Conservation (phyloP, 441 rosid genomes). For the Rhodomyrtus psidioides region DNA sequence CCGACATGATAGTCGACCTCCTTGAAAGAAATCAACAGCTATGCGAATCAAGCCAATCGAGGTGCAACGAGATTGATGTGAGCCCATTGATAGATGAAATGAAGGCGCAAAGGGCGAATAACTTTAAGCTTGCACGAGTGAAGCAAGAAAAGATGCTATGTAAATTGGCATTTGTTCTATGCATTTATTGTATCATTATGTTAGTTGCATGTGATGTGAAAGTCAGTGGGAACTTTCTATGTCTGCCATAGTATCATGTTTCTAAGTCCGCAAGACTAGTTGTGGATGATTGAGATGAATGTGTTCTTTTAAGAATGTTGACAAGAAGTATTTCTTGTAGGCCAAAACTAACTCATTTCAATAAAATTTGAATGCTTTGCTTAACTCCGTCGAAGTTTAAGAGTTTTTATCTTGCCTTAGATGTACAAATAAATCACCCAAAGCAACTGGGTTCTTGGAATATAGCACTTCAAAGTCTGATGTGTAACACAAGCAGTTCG, state of each 20-base stretch:
- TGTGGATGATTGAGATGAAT: not conserved
- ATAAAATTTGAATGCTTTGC: too few species aligned
- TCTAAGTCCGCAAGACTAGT: not conserved
- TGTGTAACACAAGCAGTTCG: too few species aligned
- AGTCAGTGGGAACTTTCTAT: not conserved
- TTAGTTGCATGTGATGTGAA: not conserved
- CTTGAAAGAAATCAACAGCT: not conserved
- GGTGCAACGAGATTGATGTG: not conserved
- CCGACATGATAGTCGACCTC: not conserved
- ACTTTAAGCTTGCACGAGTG: not conserved
- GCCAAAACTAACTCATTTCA: too few species aligned
- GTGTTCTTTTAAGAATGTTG: too few species aligned
- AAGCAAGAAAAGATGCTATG: not conserved
- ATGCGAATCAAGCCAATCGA: not conserved
- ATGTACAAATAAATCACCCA: too few species aligned
- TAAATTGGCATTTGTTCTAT: not conserved
- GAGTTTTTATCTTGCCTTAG: too few species aligned
- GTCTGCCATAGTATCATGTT: not conserved
- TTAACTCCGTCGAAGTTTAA: too few species aligned
- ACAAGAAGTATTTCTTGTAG: too few species aligned
- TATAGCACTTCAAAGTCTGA: too few species aligned
- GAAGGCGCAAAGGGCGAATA: not conserved
- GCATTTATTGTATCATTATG: not conserved
- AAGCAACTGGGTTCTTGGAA: too few species aligned
- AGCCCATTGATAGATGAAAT: not conserved